phyloP scores from a whole-genome alignment of 352 stramenopile genomes.

The Pythium utonaiense region DNA sequence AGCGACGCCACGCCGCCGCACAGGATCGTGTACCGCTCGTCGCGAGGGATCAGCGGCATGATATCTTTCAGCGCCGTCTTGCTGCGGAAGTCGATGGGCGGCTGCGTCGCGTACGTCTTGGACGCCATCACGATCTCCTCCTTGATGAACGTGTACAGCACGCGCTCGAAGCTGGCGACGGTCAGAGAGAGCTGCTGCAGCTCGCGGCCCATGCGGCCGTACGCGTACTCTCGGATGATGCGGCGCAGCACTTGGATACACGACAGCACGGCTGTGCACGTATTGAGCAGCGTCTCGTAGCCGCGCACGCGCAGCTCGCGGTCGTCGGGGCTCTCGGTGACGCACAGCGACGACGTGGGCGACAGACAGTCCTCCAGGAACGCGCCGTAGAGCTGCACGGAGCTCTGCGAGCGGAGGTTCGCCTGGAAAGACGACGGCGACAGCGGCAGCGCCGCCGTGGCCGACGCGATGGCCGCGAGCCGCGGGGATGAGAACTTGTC shows the following conservation, averaged over 20 bases:
- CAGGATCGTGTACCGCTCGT: constrained; percentile 80
- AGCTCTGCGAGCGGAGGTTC: constrained; percentile 68
- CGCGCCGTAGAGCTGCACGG: constrained; percentile 71
- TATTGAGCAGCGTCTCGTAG: constrained; percentile 69
- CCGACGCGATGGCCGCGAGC: background rate
- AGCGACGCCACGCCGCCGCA: constrained; percentile 74
- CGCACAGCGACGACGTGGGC: constrained; percentile 21
- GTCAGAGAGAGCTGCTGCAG: constrained; percentile 85
- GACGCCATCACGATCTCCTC: constrained; percentile 83
- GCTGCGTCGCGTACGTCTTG: constrained; percentile 47
- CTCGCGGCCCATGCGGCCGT: constrained; percentile 74
- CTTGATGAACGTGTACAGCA: constrained; percentile 88
- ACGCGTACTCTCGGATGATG: constrained; percentile 85
- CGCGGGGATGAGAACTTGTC: constrained; percentile 8
- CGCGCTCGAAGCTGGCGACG: constrained; percentile 78
- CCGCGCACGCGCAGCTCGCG: constrained; percentile 64
- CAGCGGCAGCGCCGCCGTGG: constrained; percentile 2
- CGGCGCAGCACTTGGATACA: constrained; percentile 72
- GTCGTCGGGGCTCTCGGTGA: constrained; percentile 49
- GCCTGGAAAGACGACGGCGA: constrained; percentile 23
- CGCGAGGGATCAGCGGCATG: constrained; percentile 79
- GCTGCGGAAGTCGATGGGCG: constrained; percentile 64
- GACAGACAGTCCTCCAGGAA: constrained; percentile 66
- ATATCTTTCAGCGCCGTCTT: constrained; percentile 88
- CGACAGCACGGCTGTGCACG: constrained; percentile 66